Conservation (phyloP, 1,139 yeast genomes). For the Magnusiomyces fungicola region DNA sequence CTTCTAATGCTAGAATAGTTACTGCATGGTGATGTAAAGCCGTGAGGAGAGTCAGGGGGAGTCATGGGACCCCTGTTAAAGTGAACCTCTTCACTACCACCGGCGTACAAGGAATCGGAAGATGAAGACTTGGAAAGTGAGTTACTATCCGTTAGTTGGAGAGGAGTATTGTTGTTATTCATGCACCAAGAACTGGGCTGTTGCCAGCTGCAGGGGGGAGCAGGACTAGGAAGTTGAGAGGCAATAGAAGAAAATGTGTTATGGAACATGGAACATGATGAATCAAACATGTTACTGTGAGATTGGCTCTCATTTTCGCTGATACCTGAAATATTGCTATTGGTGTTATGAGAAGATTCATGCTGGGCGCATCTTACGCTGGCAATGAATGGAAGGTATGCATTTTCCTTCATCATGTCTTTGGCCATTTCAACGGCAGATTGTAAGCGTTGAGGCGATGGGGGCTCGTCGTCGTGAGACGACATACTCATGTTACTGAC, state of each 20-base stretch:
- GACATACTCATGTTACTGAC: constrained; percentile 8
- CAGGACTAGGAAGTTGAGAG: constrained; percentile 7
- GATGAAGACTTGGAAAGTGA: constrained; percentile 10
- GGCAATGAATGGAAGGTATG: constrained; percentile 22
- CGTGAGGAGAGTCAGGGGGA: constrained; percentile 16
- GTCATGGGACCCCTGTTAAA: constrained; percentile 10
- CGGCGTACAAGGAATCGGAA: constrained; percentile 8
- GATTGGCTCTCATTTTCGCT: no score
- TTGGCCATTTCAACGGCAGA: constrained; percentile 24
- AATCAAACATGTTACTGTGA: no score
- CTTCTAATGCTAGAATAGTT: not conserved
- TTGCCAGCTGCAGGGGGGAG: constrained; percentile 8
- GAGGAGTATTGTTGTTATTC: not conserved
- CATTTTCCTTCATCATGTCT: constrained; percentile 31
- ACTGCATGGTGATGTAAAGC: not conserved
- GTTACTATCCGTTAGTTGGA: not conserved
- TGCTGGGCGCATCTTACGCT: constrained; percentile 9
- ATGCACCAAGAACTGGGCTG: constrained; percentile 12
- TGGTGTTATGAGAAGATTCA: no score
- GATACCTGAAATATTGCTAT: no score
- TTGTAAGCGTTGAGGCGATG: constrained; percentile 22
- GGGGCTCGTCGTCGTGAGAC: constrained; percentile 15
- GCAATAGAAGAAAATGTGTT: no score
- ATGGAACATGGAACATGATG: not conserved
- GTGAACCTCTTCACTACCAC: constrained; percentile 7